Evolutionary conservation across 2,329 filamentous ascomycete species (phyloP), one percentile per base, ranked within the genome.

Genomic region (Xylariaceae sp.): DNA sequence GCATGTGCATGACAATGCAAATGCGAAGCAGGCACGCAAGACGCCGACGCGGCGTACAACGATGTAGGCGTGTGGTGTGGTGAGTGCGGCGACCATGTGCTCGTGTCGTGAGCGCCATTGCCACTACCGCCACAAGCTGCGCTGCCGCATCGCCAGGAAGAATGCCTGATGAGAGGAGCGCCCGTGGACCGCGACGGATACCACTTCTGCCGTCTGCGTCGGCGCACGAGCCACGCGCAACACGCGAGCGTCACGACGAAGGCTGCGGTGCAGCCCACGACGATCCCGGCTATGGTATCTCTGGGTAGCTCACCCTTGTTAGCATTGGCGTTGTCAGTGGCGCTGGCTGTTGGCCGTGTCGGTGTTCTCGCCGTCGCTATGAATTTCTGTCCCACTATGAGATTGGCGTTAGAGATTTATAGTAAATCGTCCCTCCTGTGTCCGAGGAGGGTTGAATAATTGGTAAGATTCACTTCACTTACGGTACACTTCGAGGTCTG

Each of bases 301-400:
- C 64, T 68, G 3, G 72, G 70, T 1, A 74, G 42, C n/a, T 61
- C 8, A 50, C 45, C 16, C 21, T 16, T 15, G 50, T 8, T 79
- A 61, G 4, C 13, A 4, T 20, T 23, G n/a, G 67, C 59, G 15
- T 37, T 79, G 62, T 6, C 3, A 4, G 40, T 23, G 20, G 67
- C 58, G 10, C 13, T 32, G 9, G 23, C 9, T 3, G 23, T 30
- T 9, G 21, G 23, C 15, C 82, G 76, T 3, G 82, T 86, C 0
- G 84, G 75, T 6, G 76, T 74, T 24, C 84, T 75, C 8, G 70
- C 66, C 2, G 75, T 64, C 2, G 78, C 71, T 2, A 71, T 68
- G 11, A 81, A 79, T 13, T 73, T 74, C 20, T 82, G 74, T 1
- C 75, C 75, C 67, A 86, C 81, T 53, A 84, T 20, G 8, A 33